These are phyloP conservation scores for Fusarium praegraminearum DNA, from an alignment of 2,329 filamentous ascomycete species.

Conservation along the genomic window DNA sequence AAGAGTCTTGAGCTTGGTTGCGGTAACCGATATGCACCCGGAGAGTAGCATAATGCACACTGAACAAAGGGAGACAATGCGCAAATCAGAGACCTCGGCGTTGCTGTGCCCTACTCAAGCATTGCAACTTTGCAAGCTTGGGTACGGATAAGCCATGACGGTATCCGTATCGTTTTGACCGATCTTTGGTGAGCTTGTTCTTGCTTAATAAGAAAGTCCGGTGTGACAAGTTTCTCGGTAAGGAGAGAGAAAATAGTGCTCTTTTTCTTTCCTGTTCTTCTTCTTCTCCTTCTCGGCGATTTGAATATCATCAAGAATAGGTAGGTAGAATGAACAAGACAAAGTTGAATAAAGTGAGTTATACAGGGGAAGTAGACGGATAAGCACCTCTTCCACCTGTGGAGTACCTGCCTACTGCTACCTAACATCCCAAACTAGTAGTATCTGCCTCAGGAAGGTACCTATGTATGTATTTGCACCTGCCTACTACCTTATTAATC, in stretches of 20 bases:
- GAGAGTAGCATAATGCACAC: background rate
- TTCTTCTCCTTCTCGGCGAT: background rate
- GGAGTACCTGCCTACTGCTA: background rate
- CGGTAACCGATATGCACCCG: background rate
- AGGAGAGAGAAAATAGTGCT: background rate
- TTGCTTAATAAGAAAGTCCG: background rate
- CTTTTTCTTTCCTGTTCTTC: too few relatives aligned
- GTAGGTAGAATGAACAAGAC: background rate
- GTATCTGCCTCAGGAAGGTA: background rate
- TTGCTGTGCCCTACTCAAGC: conserved; percentile 8
- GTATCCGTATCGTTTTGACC: background rate
- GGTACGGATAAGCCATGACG: conserved; percentile 16
- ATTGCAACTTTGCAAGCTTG: background rate
- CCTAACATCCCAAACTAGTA: background rate
- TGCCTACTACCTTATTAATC: background rate
- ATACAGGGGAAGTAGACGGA: background rate
- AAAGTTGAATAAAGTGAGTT: background rate
- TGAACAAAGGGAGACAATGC: background rate
- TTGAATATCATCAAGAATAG: background rate
- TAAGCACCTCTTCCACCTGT: background rate
- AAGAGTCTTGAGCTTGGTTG: background rate
- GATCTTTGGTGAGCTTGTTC: background rate
- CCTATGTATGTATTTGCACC: background rate
- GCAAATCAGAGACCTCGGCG: conserved; percentile 1
- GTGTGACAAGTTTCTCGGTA: background rate